A percentile compares a stretch with the other conserved stretches of the same genome.
Conservation (phyloP, 441 rosid genomes). For the Cnidoscolus chayamansa region DNA sequence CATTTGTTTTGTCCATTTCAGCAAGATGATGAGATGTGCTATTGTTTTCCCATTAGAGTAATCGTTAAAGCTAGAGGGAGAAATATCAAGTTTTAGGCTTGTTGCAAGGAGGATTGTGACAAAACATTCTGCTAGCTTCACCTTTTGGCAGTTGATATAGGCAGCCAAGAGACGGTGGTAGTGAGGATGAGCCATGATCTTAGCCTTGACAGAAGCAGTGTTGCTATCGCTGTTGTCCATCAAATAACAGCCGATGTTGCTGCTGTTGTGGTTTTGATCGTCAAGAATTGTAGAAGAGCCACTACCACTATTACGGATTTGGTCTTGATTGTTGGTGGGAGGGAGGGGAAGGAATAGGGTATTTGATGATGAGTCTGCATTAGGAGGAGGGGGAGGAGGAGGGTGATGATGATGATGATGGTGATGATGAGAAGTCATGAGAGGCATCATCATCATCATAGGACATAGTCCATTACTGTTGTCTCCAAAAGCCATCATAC, state of each 20-base stretch:
- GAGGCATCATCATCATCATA: constrained; percentile 42
- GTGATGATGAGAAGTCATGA: constrained; percentile 44
- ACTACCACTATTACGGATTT: constrained; percentile 31
- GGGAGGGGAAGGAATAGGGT: constrained; percentile 47
- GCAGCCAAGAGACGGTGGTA: constrained; percentile 83
- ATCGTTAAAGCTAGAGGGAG: background rate
- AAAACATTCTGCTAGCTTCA: constrained; percentile 19
- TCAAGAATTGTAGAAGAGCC: constrained; percentile 39
- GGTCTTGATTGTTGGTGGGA: constrained; percentile 36
- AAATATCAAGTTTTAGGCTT: background rate
- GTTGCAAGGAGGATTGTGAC: background rate
- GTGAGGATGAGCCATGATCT: constrained; percentile 97
- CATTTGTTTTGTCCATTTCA: background rate
- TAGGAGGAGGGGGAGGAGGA: constrained; percentile 36
- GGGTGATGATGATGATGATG: constrained; percentile 37
- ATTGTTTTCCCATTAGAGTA: too few relatives aligned
- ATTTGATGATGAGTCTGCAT: constrained; percentile 37
- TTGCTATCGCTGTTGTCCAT: constrained; percentile 45
- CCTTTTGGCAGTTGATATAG: constrained; percentile 91
- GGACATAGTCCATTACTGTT: constrained; percentile 35
- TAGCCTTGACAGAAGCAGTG: constrained; percentile 53
- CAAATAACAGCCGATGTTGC: constrained; percentile 34
- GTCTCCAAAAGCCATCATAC: constrained; percentile 40
- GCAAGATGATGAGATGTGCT: background rate
- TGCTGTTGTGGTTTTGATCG: constrained; percentile 26